Base-by-base conservation (phyloP, 2,329 filamentous ascomycete genomes). In the Botrytis aclada region DNA sequence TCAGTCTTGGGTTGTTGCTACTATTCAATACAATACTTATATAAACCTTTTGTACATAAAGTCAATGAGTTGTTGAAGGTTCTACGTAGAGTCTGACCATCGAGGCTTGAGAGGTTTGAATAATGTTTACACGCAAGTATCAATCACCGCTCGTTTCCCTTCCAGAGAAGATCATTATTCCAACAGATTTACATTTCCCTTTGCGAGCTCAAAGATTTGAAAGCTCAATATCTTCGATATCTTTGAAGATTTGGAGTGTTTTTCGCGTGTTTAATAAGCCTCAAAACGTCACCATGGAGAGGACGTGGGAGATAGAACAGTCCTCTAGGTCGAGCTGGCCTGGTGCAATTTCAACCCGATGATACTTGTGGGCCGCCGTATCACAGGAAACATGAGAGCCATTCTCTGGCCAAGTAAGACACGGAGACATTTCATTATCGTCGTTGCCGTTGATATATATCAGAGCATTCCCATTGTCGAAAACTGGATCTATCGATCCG, bases 401-500 rank as follows among this genome's bases (percentile, higher is more conserved):
- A 82, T 81, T 81, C 82, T 82, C 80, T 82, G 80, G 79, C 81
- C 81, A 82, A 83, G 81, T 82, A 79, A 83, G 81, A 81, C 81
- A 82, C 80, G 76, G 81, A 83, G 80, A 81, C 80, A 58, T 67
- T 67, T 37, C 61, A 7, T 43, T 64, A 10, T 45, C 41, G 39
- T 25, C 41, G 62, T 32, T 64, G n/a, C 47, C 47, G n/a, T 29
- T 29, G 51, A 29, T 56, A 29, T 29, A 29, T 56, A 29, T 29
- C n/a, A 56, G 4, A 32, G n/a, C 14, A 56, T 29, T 9, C 32
- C 14, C 51, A 8, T 29, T 29, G 14, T 8, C 14, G n/a, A 29
- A 29, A 56, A 29, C 51, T 56, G n/a, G 14, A 56, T 56, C n/a
- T 29, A 56, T 54, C 47, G n/a, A 54, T 54, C 25, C 47, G 47